Base-by-base conservation (phyloP, 352 stramenopile genomes). In the Pythium biforme region DNA sequence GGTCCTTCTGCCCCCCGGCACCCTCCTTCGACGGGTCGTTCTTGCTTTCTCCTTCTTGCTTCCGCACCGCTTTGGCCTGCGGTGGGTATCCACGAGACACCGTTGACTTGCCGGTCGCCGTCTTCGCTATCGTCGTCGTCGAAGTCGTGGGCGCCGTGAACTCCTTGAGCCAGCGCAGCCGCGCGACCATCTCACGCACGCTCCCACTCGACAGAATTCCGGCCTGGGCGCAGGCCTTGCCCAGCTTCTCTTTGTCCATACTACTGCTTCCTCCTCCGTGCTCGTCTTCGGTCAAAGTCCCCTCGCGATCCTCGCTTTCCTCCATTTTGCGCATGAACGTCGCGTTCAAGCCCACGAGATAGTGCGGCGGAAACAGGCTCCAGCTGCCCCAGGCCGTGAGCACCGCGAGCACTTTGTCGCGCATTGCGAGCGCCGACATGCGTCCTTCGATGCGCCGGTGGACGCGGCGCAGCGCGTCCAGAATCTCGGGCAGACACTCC, bases 361-460 rank as follows among this genome's bases (percentile, higher is more conserved):
- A 85, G 10, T 75, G 72, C 17, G 84, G 84, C 7, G 84, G 83
- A 37, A 94, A 94, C 15, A 94, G 57, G 64, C 82, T 92, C 84
- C 84, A 94, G 37, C 67, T 87, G 58, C 86, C 81, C 84, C 84
- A 94, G 12, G 81, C 82, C 10, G 71, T 88, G 27, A 94, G 59
- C 45, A 94, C 84, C 17, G 72, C 73, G 55, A 90, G 71, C 62
- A 94, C 84, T 59, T 90, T 92, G 48, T 94, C 84, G 41, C 82
- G 83, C 84, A 94, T 94, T 14, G 74, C 79, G 51, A 83, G 86
- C 15, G 81, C 82, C 54, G 83, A 92, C 82, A 94, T 94, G 25
- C 84, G 82, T 11, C 84, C 84, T 27, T 61, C 57, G 3, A 94
- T 83, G 20, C 59, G 70, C n/a, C 79, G 80, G 51, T 89, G 73